A percentile compares a stretch with the other conserved stretches of the same genome.
Evolutionary conservation across 345 rosid species (phyloP).

Genomic region (Eucalyptus microcorys): DNA sequence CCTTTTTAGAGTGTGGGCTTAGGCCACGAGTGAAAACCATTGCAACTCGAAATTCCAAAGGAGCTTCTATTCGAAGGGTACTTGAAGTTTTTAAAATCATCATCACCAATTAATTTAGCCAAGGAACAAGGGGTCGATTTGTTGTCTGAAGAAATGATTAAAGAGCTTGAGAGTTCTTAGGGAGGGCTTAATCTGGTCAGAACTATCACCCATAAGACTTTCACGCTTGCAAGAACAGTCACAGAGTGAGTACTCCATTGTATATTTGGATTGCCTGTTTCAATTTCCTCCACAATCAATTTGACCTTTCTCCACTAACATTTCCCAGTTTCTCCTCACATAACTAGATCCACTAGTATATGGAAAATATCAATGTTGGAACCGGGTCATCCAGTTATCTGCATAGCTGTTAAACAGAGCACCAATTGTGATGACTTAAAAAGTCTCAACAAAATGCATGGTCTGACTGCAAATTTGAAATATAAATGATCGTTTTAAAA

Average conservation of each 20-base stretch:
- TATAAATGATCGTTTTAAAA: not conserved
- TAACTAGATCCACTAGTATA: not conserved
- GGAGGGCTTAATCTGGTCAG: not conserved
- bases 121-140: not conserved
- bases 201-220: not conserved
- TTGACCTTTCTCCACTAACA: not conserved
- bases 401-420: not conserved
- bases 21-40: not conserved
- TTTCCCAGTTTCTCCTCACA: not conserved
- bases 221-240: not conserved
- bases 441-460: not conserved
- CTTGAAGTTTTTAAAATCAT: not conserved
- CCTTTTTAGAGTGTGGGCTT: not conserved
- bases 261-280: not conserved
- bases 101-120: not conserved
- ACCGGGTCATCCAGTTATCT: not conserved
- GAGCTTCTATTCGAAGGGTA: not conserved
- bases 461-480: not conserved
- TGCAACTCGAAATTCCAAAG: not conserved
- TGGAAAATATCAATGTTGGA: not conserved
- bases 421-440: not conserved
- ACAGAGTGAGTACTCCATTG: not conserved
- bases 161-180: not conserved
- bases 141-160: too few species aligned
- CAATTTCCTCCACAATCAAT: not conserved